Base-by-base conservation (phyloP, 805 yeast genomes). In the Ogataea dorogensis region DNA sequence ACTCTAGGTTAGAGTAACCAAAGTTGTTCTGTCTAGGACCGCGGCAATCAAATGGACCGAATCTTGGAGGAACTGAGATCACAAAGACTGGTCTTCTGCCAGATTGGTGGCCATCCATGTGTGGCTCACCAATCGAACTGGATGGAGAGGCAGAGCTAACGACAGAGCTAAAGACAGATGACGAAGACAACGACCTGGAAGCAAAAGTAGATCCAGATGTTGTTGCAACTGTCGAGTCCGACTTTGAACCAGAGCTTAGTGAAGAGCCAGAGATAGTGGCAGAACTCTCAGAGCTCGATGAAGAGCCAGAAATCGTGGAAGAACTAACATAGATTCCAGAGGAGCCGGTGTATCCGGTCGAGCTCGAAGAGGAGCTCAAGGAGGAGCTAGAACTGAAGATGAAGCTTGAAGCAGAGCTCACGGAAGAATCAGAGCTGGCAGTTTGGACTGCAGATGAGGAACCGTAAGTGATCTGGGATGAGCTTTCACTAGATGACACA, bases 21-120 rank as follows among this genome's bases (percentile, higher is more conserved):
- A 17, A 28, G 11, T 8, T 10, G 8, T 7, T 7, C 11, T 17
- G 31, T 17, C n/a, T 9, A 5, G 22, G 22, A n/a, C 31, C 31
- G 5, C 10, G 13, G n/a, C 21, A 28, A 7, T 28, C 22, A 18
- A 28, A 28, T n/a, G 31, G 31, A 17, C 20, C 31, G 17, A 28
- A 28, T 17, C 17, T 11, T 7, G 28, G 18, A 6, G 31, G 31
- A 7, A 28, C 14, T 5, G 7, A n/a, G 11, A 28, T 15, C n/a
- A n/a, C 22, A 12, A 28, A 28, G 22, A 28, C 22, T 10, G 31
- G 31, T n/a, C n/a, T 28, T 17, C 22, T 8, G n/a, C 5, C 22
- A 17, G 5, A 5, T 11, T 14, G 22, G 22, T 28, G 17, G 6
- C 31, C 31, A n/a, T 20, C 23, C 21, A 22, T 22, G 11, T 12